These are phyloP conservation scores for Vitis riparia DNA, from an alignment of 164 flowering plant genomes.

Conservation along the genomic window DNA sequence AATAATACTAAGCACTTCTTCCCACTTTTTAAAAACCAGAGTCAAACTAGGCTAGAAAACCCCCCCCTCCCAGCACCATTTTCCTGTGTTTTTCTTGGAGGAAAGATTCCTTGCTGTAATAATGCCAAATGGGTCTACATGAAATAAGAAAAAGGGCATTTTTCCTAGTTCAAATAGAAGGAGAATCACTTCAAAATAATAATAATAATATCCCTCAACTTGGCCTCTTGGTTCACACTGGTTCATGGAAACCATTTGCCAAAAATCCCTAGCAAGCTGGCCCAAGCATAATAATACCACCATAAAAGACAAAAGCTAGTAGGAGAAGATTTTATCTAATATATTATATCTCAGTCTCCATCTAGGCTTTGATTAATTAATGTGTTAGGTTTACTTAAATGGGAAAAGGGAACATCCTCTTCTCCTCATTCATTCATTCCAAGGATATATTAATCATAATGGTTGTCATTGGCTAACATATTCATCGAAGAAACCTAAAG, in stretches of 20 bases:
- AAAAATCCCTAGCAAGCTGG: slow-evolving; percentile 5
- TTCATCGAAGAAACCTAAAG: background rate
- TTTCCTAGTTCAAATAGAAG: background rate
- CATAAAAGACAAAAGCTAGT: slow-evolving; percentile 8
- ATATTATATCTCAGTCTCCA: slow-evolving; percentile 5
- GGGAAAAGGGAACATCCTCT: slow-evolving; percentile 3
- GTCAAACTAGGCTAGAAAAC: no score
- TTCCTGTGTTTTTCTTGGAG: background rate
- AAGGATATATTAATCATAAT: background rate
- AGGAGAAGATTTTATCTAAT: background rate
- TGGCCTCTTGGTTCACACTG: slow-evolving; percentile 5
- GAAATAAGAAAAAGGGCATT: slow-evolving; percentile 5
- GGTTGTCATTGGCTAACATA: slow-evolving; percentile 8
- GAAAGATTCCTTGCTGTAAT: slow-evolving; percentile 21
- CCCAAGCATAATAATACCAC: slow-evolving; percentile 7
- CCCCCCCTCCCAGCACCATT: background rate
- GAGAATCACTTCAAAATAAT: background rate
- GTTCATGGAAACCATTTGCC: slow-evolving; percentile 1
- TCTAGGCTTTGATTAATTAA: background rate
- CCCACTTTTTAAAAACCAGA: no score
- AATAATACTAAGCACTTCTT: no score
- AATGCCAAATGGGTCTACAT: slow-evolving; percentile 14
- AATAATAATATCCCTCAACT: slow-evolving; percentile 6
- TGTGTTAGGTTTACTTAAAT: background rate
- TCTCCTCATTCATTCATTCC: background rate